Evolutionary conservation across 345 rosid genomes (phyloP).

Genomic region (Lagerstroemia speciosa): DNA sequence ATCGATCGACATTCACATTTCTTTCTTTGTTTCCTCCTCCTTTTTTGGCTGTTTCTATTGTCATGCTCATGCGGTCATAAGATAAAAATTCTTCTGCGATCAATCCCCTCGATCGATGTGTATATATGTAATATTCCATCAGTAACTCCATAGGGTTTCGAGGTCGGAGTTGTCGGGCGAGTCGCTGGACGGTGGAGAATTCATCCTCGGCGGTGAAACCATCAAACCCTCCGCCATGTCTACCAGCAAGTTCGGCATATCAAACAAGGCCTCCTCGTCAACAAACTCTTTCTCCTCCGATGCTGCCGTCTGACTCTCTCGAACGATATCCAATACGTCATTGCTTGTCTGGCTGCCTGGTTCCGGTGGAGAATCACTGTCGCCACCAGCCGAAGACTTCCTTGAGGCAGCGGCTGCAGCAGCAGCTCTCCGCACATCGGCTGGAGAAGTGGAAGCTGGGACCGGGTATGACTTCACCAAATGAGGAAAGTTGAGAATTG

Average conservation of each 20-base stretch:
- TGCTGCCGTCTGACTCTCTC: neutral
- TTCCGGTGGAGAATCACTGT: neutral
- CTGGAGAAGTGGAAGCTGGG: slow-evolving; percentile 47
- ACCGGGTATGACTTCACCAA: slow-evolving; percentile 42
- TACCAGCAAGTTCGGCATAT: slow-evolving; percentile 74
- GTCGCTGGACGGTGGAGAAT: slow-evolving; percentile 35
- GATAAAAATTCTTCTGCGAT: neutral
- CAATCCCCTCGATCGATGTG: neutral
- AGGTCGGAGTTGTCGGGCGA: slow-evolving; percentile 55
- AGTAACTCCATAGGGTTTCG: slow-evolving; percentile 64
- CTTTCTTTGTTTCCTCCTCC: neutral
- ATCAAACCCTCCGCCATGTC: slow-evolving; percentile 95
- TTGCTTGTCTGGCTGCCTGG: neutral
- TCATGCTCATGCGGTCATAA: neutral
- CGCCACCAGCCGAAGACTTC: slow-evolving; percentile 17
- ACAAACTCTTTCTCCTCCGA: slow-evolving; percentile 27
- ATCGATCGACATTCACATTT: neutral
- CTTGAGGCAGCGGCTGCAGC: slow-evolving; percentile 45
- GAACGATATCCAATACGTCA: neutral
- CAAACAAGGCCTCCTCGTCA: slow-evolving; percentile 70
- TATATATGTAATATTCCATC: neutral
- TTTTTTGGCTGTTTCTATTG: neutral
- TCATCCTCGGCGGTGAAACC: slow-evolving; percentile 70
- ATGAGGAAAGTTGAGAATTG: slow-evolving; percentile 60
- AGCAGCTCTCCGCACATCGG: slow-evolving; percentile 62